phyloP scores from a whole-genome alignment of 2,329 filamentous ascomycete species.

The Aspergillus neoniger region DNA sequence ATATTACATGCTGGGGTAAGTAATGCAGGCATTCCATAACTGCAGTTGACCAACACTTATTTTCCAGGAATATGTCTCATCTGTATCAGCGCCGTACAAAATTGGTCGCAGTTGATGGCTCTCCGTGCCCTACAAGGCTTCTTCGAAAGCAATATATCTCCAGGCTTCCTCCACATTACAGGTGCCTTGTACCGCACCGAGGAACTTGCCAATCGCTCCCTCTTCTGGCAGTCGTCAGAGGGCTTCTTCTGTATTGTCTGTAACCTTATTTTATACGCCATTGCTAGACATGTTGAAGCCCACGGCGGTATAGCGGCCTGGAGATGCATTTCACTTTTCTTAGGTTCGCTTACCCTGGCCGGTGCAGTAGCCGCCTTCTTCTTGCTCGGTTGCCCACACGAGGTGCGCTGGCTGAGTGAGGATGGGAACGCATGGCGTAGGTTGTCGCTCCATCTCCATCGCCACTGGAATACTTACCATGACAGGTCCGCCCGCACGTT shows the following conservation, averaged over 20 bases:
- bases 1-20: neutral
- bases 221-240: neutral
- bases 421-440: conserved; percentile 1
- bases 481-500: neutral
- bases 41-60: no score
- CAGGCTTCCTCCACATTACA: neutral
- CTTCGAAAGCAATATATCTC: conserved; percentile 1
- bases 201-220: neutral
- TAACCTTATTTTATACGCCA: neutral
- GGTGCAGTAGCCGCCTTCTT: neutral
- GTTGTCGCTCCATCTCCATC: neutral
- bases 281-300: neutral
- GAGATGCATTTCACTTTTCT: conserved; percentile 3
- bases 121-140: neutral
- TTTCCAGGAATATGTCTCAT: neutral
- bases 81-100: neutral
- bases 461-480: neutral
- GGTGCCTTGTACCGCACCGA: neutral
- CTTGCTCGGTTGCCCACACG: conserved; percentile 1
- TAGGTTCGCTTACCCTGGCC: conserved; percentile 1
- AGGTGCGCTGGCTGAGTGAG: neutral
- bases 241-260: neutral
- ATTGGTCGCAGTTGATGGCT: neutral
- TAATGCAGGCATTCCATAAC: neutral
- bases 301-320: neutral